A percentile compares a stretch with the other conserved stretches of the same genome.
Conservation (phyloP, 2,329 filamentous ascomycete genomes). For the Colletotrichum tanaceti region DNA sequence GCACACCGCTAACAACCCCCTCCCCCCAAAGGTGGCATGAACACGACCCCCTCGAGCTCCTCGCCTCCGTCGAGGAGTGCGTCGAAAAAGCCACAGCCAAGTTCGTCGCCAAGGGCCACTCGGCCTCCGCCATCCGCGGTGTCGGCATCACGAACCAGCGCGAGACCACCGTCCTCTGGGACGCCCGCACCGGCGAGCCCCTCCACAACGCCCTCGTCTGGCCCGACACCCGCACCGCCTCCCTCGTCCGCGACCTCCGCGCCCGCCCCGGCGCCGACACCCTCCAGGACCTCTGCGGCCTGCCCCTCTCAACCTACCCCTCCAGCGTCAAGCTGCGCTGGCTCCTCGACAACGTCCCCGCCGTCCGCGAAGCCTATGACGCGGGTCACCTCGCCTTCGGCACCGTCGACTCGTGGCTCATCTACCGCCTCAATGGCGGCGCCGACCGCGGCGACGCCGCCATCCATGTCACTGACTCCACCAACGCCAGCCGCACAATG, state of each 20-base stretch:
- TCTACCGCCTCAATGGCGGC: conserved; percentile 85
- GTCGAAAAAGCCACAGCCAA: conserved; percentile 80
- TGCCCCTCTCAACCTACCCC: conserved; percentile 89
- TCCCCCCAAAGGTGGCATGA: conserved; percentile 79
- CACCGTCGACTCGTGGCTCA: conserved; percentile 88
- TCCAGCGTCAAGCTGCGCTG: conserved; percentile 88
- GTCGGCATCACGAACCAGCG: conserved; percentile 92
- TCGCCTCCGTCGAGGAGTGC: conserved; percentile 80
- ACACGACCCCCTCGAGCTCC: conserved; percentile 82
- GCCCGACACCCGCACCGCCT: conserved; percentile 84
- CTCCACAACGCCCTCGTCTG: conserved; percentile 89
- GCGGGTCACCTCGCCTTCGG: conserved; percentile 83
- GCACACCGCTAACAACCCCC: conserved; percentile 1
- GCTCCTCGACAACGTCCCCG: conserved; percentile 78
- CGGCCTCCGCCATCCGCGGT: conserved; percentile 75
- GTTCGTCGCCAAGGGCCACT: conserved; percentile 77
- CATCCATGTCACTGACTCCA: conserved; percentile 84
- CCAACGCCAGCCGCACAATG: conserved; percentile 92
- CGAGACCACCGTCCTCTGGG: conserved; percentile 89
- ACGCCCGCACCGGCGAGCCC: conserved; percentile 81
- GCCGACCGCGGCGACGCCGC: conserved; percentile 64
- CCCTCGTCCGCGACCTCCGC: conserved; percentile 81
- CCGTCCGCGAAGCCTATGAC: conserved; percentile 80
- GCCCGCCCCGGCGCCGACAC: conserved; percentile 73
- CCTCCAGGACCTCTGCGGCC: conserved; percentile 77